These are phyloP conservation scores for Adansonia madagascariensis DNA, from an alignment of 441 rosid genomes.

Conservation along the genomic window DNA sequence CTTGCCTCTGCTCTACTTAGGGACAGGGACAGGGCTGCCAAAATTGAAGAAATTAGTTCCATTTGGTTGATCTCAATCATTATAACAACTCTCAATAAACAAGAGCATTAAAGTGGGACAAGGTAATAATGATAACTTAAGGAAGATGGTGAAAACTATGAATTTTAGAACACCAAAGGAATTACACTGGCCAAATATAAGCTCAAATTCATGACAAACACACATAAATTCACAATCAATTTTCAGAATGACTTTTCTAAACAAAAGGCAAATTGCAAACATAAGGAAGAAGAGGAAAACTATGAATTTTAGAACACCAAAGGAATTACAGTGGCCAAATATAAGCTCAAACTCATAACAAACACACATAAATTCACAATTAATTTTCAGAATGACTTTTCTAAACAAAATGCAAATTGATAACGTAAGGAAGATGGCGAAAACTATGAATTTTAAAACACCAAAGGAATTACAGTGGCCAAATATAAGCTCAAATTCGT, in stretches of 20 bases:
- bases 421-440: neutral
- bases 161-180: neutral
- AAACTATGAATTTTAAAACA: neutral
- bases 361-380: neutral
- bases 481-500: constrained; percentile 1
- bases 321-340: neutral
- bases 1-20: neutral
- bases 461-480: neutral
- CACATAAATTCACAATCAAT: neutral
- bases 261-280: neutral
- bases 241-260: neutral
- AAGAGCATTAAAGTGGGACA: neutral
- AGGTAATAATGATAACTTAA: neutral
- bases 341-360: constrained; percentile 3
- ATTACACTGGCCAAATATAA: neutral
- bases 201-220: constrained; percentile 5
- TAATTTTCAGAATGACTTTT: neutral
- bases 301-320: neutral
- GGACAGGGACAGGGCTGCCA: constrained; percentile 7
- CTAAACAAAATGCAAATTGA: neutral
- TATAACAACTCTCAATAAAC: neutral
- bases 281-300: neutral
- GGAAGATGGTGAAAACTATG: neutral
- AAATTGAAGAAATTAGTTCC: neutral
- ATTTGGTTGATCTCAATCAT: constrained; percentile 9